Percentiles rank a stretch among this genome's conserved stretches.
Evolutionary conservation across 2,329 filamentous ascomycete genomes (phyloP).

Genomic region (Diplocarpon rosae): DNA sequence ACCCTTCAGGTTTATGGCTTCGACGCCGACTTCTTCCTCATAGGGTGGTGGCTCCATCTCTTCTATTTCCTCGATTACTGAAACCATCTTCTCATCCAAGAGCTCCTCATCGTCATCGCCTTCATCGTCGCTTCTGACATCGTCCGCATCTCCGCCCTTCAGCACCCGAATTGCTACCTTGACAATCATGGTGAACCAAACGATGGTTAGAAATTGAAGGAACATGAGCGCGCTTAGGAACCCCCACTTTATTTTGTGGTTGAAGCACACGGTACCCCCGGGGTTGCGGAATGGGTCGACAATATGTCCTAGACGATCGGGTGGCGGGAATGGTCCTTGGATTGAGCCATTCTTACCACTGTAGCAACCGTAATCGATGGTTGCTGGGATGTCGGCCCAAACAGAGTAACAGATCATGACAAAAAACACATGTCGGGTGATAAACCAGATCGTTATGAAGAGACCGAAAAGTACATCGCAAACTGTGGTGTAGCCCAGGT

Average conservation of each 20-base stretch:
- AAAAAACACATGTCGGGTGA: constrained; percentile 74
- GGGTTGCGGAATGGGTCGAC: constrained; percentile 63
- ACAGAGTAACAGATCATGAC: constrained; percentile 73
- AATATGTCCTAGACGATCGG: constrained; percentile 48
- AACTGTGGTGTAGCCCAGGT: constrained; percentile 60
- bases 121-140: constrained; percentile 80
- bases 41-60: constrained; percentile 32
- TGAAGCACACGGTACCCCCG: constrained; percentile 70
- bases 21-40: constrained; percentile 67
- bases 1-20: constrained; percentile 54
- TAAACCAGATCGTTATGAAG: constrained; percentile 78
- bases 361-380: constrained; percentile 64
- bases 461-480: constrained; percentile 79
- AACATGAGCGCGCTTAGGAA: constrained; percentile 70
- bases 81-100: constrained; percentile 26
- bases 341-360: constrained; percentile 43
- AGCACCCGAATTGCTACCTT: constrained; percentile 73
- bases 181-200: constrained; percentile 86
- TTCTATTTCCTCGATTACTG: constrained; percentile 7
- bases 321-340: constrained; percentile 40
- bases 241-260: constrained; percentile 57
- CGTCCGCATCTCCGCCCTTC: constrained; percentile 66
- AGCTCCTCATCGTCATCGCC: constrained; percentile 52
- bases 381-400: constrained; percentile 50
- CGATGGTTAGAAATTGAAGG: constrained; percentile 67